A percentile compares a stretch with the other conserved stretches of the same genome.
Conservation (phyloP, 2,329 filamentous ascomycete genomes). For the Venturia aucupariae region DNA sequence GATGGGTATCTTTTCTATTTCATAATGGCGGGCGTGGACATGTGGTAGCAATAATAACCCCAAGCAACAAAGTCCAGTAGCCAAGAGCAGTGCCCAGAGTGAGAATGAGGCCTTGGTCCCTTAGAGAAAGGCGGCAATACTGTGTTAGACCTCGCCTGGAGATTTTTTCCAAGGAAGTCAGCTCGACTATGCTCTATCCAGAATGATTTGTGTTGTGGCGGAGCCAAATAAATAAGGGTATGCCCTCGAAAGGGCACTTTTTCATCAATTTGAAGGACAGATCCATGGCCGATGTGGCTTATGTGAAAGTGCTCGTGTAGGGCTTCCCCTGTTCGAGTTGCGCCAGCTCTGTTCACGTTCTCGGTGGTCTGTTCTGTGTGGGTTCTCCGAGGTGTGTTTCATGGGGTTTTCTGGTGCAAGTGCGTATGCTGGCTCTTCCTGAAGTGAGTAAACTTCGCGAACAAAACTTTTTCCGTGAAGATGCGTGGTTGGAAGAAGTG, state of each 20-base stretch:
- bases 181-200: not conserved
- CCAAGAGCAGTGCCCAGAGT: not conserved
- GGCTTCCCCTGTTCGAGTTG: not conserved
- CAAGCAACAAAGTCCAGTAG: not conserved
- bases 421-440: not conserved
- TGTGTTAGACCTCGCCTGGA: not conserved
- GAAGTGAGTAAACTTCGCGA: not conserved
- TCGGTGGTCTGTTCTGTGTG: not conserved
- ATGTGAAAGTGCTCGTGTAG: not conserved
- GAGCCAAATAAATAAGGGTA: not conserved
- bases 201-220: not conserved
- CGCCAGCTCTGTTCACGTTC: not conserved
- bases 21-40: not conserved
- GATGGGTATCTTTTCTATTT: not conserved
- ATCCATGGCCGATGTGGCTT: not conserved
- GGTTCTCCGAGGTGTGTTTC: not conserved
- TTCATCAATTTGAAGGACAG: not conserved
- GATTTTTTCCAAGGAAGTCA: not conserved
- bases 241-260: not conserved
- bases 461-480: not conserved
- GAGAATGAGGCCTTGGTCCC: not conserved
- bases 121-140: too few species aligned
- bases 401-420: not conserved
- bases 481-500: not conserved
- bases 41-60: not conserved